Base-by-base conservation (phyloP, 2,329 filamentous ascomycete genomes). In the Sclerotinia spermophila region DNA sequence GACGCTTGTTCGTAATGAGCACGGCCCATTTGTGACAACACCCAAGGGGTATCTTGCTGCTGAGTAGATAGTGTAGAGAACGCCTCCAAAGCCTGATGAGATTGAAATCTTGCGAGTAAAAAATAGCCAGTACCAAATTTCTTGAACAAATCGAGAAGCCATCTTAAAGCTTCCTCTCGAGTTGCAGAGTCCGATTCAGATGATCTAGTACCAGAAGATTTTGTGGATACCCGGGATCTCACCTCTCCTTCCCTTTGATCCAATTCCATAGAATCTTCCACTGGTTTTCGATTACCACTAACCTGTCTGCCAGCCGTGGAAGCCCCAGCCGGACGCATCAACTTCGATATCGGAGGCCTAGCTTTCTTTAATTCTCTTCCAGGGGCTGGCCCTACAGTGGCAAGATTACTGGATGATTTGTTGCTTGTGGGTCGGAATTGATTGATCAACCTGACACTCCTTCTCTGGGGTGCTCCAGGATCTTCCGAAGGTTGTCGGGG, bases 11-110 rank as follows among this genome's bases (percentile, higher is more conserved):
- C 96, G 79, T 97, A 97, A 78, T 96, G 89, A 27, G 94, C 93
- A 75, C 93, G 92, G 11, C 94, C 96, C 78, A 98, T 90, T 78
- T 97, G 93, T 8, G 94, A 90, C 70, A 97, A 85, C 21, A 97
- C 93, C 92, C 94, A 98, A 1, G 96, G 93, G 2, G 95, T 97
- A 73, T 97, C 94, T 75, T 93, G 89, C 77, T 98, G 95, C 7
- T 85, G 82, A 42, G 87, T 83, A 2, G 93, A 90, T 30, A 99
- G 83, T 0, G 88, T 86, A 72, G 86, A 86, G 79, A 95, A 94
- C 3, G 89, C 85, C 72, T 92, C 87, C 61, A 97, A 82, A 2
- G 96, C 92, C 72, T 96, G 90, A 33, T 87, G 83, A 74, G 92
- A 93, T 75, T 91, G 90, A 79, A 93, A 99, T 64, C 90, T 91